Conservation (phyloP, 1,284 basidiomycete genomes). For the Cystobasidiaceae sp. region DNA sequence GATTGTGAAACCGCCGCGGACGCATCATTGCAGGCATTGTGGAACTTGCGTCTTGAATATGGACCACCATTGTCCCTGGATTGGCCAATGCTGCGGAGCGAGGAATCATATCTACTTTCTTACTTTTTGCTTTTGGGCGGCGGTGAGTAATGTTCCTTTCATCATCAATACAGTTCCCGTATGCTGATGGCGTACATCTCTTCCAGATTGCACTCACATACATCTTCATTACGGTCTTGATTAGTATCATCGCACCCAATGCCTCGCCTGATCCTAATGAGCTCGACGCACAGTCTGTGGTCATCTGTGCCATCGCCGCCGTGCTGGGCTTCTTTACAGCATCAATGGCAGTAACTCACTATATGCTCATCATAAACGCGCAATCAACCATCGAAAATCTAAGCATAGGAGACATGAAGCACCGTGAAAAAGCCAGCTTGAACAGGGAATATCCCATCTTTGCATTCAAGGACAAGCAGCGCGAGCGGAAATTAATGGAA, state of each 20-base stretch:
- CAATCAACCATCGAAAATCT: conserved; percentile 76
- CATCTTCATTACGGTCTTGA: conserved; percentile 55
- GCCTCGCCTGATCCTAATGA: conserved; percentile 41
- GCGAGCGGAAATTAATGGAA: conserved; percentile 58
- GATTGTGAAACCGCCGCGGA: conserved; percentile 61
- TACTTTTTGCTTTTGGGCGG: conserved; percentile 9
- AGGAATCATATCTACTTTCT: conserved; percentile 60
- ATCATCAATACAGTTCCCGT: too few relatives aligned
- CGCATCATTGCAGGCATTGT: conserved; percentile 64
- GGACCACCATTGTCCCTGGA: conserved; percentile 51
- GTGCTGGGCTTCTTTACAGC: conserved; percentile 67
- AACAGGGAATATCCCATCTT: conserved; percentile 40
- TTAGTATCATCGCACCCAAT: conserved; percentile 40
- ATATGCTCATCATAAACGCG: conserved; percentile 58
- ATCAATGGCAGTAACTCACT: conserved; percentile 58
- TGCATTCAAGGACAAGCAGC: conserved; percentile 35
- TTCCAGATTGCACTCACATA: conserved; percentile 41
- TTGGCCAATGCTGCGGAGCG: conserved; percentile 76
- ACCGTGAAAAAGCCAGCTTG: conserved; percentile 58
- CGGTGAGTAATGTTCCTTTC: conserved; percentile 5
- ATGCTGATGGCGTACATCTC: too few relatives aligned
- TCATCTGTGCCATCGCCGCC: conserved; percentile 58
- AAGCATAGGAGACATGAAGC: conserved; percentile 55
- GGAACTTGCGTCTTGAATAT: conserved; percentile 37
- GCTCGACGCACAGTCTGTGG: conserved; percentile 62